Evolutionary conservation across 441 rosid genomes (phyloP).

Genomic region (Adansonia madagascariensis): DNA sequence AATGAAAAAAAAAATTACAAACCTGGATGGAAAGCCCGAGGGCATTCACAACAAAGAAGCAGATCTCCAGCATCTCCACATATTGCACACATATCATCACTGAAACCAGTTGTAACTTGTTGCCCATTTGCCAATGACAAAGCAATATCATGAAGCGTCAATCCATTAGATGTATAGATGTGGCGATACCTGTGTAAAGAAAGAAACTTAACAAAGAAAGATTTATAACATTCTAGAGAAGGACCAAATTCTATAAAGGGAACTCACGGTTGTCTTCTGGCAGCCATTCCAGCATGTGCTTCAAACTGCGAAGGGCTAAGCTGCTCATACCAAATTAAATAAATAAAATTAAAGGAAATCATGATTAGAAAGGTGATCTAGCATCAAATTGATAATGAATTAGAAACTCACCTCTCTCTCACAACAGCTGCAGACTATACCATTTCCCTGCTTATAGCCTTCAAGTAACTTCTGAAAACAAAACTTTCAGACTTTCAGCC

Average conservation of each 20-base stretch:
- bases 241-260: conserved; percentile 20
- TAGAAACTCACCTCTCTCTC: conserved; percentile 57
- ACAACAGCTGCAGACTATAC: conserved; percentile 85
- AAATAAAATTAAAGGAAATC: conserved; percentile 14
- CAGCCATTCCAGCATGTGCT: conserved; percentile 99
- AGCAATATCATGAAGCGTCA: conserved; percentile 92
- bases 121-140: conserved; percentile 64
- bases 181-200: conserved; percentile 77
- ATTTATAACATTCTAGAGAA: background rate
- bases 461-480: conserved; percentile 58
- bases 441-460: conserved; percentile 86
- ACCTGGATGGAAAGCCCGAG: conserved; percentile 90
- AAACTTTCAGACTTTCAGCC: background rate
- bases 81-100: conserved; percentile 86
- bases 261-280: conserved; percentile 97
- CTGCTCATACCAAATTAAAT: conserved; percentile 45
- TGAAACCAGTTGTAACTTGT: conserved; percentile 53
- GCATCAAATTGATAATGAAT: conserved; percentile 11
- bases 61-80: conserved; percentile 89
- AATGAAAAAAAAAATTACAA: conserved; percentile 21
- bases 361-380: conserved; percentile 13
- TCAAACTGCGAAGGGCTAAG: conserved; percentile 98
- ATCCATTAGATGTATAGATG: conserved; percentile 81
- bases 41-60: conserved; percentile 72
- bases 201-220: conserved; percentile 20